Evolutionary conservation across 2,329 filamentous ascomycete species (phyloP).

Genomic region (Fusarium musae): DNA sequence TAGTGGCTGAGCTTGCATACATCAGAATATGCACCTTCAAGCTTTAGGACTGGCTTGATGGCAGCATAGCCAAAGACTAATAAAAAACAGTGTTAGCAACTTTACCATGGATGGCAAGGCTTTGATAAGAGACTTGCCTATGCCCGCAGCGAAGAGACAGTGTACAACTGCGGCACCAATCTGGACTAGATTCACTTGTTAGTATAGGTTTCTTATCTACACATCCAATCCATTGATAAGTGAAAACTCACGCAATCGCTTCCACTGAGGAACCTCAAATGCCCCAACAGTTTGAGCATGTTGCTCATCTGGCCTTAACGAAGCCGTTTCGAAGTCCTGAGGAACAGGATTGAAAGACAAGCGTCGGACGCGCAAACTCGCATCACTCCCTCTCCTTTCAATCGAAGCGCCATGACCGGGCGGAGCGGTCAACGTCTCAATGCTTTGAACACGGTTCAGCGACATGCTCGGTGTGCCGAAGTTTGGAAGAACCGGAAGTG

Average conservation of each 20-base stretch:
- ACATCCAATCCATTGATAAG: neutral
- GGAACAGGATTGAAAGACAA: constrained; percentile 67
- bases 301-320: constrained; percentile 51
- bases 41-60: constrained; percentile 81
- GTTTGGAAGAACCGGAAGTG: neutral
- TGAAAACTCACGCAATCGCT: constrained; percentile 58
- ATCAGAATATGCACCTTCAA: constrained; percentile 76
- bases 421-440: constrained; percentile 59
- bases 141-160: constrained; percentile 80
- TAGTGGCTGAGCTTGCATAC: constrained; percentile 58
- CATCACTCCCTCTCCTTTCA: constrained; percentile 55
- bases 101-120: neutral
- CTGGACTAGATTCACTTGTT: constrained; percentile 40
- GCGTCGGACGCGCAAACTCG: constrained; percentile 59
- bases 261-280: constrained; percentile 66
- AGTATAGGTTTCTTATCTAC: neutral
- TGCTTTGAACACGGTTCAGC: constrained; percentile 62
- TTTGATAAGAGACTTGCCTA: constrained; percentile 48
- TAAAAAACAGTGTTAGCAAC: neutral
- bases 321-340: constrained; percentile 60
- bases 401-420: constrained; percentile 40
- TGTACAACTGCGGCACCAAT: constrained; percentile 45
- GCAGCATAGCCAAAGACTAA: constrained; percentile 84
- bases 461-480: constrained; percentile 55
- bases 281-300: constrained; percentile 60